Evolutionary conservation across 305 asterid genomes (phyloP).

Genomic region (Petunia hybrid): DNA sequence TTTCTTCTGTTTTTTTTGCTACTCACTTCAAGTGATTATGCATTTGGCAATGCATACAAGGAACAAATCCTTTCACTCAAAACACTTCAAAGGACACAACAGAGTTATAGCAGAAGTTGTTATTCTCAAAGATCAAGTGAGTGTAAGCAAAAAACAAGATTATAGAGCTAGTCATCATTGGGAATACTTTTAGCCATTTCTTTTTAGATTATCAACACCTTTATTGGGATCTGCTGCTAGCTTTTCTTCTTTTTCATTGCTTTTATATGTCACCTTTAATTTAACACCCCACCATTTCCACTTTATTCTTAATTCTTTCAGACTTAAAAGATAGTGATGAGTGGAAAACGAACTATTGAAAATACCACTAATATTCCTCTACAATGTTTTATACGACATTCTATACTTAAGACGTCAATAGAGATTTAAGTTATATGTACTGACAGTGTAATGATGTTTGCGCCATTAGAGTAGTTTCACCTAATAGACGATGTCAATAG

Average conservation of each 20-base stretch:
- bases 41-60: slow-evolving; percentile 43
- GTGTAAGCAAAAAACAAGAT: slow-evolving; percentile 41
- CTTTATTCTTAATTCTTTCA: slow-evolving; percentile 29
- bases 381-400: neutral
- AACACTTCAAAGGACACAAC: slow-evolving; percentile 35
- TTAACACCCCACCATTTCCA: neutral
- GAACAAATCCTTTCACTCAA: slow-evolving; percentile 48
- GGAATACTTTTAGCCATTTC: too few species aligned
- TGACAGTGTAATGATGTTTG: too few species aligned
- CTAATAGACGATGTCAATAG: too few species aligned
- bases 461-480: too few species aligned
- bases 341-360: neutral
- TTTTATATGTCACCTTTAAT: neutral
- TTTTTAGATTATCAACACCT: slow-evolving; percentile 14
- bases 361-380: neutral
- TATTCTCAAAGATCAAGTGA: slow-evolving; percentile 65
- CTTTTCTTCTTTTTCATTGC: slow-evolving; percentile 20
- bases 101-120: slow-evolving; percentile 34
- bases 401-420: neutral
- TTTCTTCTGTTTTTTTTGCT: slow-evolving; percentile 38
- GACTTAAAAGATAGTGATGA: neutral
- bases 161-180: neutral
- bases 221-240: slow-evolving; percentile 23
- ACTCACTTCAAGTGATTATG: slow-evolving; percentile 31
- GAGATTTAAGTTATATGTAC: too few species aligned